phyloP scores from a whole-genome alignment of 2,329 filamentous ascomycete genomes.

The Periconia sp. region DNA sequence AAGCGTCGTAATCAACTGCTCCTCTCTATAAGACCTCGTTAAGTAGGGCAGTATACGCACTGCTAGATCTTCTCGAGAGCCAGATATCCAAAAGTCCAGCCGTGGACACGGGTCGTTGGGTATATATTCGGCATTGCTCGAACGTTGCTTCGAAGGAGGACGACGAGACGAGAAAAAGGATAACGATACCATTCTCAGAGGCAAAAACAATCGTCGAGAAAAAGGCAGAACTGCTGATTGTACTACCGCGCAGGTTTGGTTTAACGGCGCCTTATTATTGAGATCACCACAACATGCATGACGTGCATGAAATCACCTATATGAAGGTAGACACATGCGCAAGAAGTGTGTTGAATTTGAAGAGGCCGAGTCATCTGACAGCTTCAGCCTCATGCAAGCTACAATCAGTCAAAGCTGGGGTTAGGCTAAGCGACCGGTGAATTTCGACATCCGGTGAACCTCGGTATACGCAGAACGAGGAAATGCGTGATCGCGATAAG shows the following conservation, averaged over 20 bases:
- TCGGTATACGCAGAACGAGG: no score
- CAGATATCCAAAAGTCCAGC: constrained; percentile 4
- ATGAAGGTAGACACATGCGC: not conserved
- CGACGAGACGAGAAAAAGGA: not conserved
- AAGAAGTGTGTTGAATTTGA: not conserved
- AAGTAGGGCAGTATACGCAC: constrained; percentile 3
- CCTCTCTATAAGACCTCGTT: not conserved
- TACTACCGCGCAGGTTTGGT: not conserved
- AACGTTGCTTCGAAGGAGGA: not conserved
- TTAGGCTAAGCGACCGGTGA: no score
- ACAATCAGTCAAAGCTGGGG: no score
- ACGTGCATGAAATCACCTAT: not conserved
- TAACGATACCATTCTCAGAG: not conserved
- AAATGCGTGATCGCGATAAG: no score
- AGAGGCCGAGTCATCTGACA: not conserved
- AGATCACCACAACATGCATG: not conserved
- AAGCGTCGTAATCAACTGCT: not conserved
- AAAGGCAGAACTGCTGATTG: not conserved
- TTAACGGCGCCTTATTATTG: not conserved
- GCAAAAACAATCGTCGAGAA: not conserved
- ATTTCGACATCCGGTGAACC: no score
- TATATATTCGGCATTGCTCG: not conserved
- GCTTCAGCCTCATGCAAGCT: not conserved
- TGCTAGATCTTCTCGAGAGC: not conserved
- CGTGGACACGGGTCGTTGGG: not conserved